Evolutionary conservation across 2,329 filamentous ascomycete species (phyloP).

Genomic region (Neofusicoccum ribis): DNA sequence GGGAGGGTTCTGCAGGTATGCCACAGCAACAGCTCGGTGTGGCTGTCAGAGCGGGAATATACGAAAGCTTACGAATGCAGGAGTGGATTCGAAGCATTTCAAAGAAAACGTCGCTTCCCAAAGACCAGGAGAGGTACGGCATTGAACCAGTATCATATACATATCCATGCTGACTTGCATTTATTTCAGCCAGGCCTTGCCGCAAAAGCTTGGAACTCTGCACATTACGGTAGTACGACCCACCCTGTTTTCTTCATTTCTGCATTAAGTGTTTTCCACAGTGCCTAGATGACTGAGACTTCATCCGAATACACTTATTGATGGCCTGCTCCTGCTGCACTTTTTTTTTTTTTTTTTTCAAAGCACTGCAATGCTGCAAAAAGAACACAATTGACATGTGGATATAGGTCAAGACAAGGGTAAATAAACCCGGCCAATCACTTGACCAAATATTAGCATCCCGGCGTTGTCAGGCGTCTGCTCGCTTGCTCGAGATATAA

Average conservation of each 20-base stretch:
- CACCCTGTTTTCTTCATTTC: not conserved
- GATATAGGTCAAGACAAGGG: not conserved
- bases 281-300: too few species aligned
- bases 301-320: too few species aligned
- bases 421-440: not conserved
- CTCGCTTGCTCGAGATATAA: not conserved
- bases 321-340: too few species aligned
- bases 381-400: not conserved
- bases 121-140: constrained; percentile 21
- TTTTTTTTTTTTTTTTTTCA: too few species aligned
- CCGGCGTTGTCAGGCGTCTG: not conserved
- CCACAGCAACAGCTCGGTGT: constrained; percentile 6
- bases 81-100: constrained; percentile 3
- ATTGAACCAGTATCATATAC: not conserved
- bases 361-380: too few species aligned
- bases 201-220: constrained; percentile 31
- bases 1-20: constrained; percentile 31
- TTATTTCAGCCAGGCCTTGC: constrained; percentile 22
- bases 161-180: not conserved
- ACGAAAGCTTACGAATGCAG: constrained; percentile 22
- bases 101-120: constrained; percentile 31
- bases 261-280: too few species aligned
- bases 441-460: too few species aligned
- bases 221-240: constrained; percentile 30
- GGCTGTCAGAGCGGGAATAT: too few species aligned